phyloP scores from a whole-genome alignment of 306 rosid genomes.

The Begonia masoniana region DNA sequence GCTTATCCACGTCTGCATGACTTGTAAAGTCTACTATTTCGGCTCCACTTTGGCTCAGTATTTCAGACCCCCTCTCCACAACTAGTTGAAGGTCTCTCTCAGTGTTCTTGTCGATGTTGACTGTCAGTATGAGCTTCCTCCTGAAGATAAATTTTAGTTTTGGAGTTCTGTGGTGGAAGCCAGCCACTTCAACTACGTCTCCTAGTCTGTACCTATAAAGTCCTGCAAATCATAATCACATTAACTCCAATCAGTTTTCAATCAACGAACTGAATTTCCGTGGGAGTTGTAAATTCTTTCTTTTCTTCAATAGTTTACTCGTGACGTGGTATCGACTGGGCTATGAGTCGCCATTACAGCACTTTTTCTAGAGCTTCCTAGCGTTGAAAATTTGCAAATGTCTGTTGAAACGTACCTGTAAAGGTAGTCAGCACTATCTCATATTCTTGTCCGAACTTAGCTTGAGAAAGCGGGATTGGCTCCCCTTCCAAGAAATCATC shows the following conservation, averaged over 20 bases:
- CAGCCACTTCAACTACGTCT: conserved; percentile 84
- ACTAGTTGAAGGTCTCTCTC: conserved; percentile 83
- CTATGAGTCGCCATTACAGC: no score
- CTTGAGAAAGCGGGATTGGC: conserved; percentile 62
- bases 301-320: no score
- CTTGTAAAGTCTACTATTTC: conserved; percentile 80
- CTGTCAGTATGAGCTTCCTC: conserved; percentile 53
- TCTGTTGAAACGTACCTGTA: conserved; percentile 35
- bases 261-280: no score
- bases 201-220: conserved; percentile 79
- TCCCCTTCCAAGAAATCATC: conserved; percentile 67
- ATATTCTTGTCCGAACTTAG: conserved; percentile 67
- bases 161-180: conserved; percentile 67
- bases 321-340: no score
- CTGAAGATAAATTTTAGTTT: conserved; percentile 69
- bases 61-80: conserved; percentile 51
- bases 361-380: no score
- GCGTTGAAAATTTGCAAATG: no score
- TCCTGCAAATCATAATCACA: conserved; percentile 28
- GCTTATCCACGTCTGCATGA: conserved; percentile 33
- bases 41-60: conserved; percentile 28
- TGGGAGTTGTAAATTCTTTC: no score
- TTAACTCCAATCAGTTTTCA: no score
- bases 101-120: conserved; percentile 83
- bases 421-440: conserved; percentile 87